Conservation (phyloP, 306 rosid genomes). For the Adenanthera pavonina region DNA sequence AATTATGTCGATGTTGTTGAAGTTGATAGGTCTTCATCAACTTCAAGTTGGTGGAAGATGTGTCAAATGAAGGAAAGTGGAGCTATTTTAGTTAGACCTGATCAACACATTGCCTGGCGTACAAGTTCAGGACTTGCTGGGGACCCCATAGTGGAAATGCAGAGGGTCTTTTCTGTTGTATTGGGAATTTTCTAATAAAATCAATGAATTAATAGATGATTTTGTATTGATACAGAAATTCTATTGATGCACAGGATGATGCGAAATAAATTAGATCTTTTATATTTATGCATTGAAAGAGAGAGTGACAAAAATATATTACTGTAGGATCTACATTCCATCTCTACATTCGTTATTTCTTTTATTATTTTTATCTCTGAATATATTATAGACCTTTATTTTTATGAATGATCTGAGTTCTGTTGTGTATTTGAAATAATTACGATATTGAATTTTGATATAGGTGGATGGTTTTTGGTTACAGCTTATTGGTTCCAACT, state of each 20-base stretch:
- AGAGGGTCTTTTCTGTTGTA: constrained; percentile 63
- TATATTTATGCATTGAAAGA: too few relatives aligned
- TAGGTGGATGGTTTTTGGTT: not conserved
- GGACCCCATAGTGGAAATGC: constrained; percentile 68
- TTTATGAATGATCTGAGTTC: too few relatives aligned
- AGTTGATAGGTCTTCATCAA: constrained; percentile 41
- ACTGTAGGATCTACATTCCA: too few relatives aligned
- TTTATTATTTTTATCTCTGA: too few relatives aligned
- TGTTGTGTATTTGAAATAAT: not conserved
- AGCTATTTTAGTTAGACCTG: constrained; percentile 69
- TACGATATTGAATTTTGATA: not conserved
- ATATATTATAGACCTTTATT: too few relatives aligned
- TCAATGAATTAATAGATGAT: not conserved
- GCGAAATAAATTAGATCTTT: too few relatives aligned
- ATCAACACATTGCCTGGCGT: constrained; percentile 79
- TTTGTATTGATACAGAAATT: constrained; percentile 23
- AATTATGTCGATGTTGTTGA: constrained; percentile 56
- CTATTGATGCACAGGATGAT: not conserved
- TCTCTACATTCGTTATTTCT: too few relatives aligned
- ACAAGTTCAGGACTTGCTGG: constrained; percentile 51
- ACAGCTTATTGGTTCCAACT: not conserved
- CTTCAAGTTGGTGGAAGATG: constrained; percentile 61
- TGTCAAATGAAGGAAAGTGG: constrained; percentile 60
- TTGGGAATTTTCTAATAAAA: constrained; percentile 42
- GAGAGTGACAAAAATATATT: too few relatives aligned